Conservation (phyloP, 306 rosid species). For the Cucurbita argyrosperma region DNA sequence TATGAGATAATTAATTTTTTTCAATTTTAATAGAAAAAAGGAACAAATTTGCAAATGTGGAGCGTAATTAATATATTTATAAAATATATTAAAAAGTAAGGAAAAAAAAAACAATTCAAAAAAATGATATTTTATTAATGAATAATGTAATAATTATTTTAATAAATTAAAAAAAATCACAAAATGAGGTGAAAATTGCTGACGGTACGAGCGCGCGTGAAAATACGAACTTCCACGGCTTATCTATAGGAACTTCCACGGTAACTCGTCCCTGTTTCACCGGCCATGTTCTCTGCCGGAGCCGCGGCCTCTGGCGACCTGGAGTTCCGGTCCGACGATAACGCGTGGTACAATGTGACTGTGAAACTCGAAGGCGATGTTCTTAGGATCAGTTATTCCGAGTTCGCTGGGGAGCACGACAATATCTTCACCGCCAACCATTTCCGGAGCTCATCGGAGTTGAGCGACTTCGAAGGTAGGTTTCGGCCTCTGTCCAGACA, state of each 20-base stretch:
- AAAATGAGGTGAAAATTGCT: too few species aligned
- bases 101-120: too few species aligned
- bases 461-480: conserved; percentile 14
- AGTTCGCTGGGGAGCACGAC: conserved; percentile 10
- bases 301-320: not conserved
- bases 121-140: too few species aligned
- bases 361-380: conserved; percentile 9
- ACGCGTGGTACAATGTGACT: conserved; percentile 27
- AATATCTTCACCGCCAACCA: not conserved
- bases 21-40: too few species aligned
- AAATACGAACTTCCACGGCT: too few species aligned
- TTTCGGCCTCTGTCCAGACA: conserved; percentile 25
- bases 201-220: too few species aligned
- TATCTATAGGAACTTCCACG: not conserved
- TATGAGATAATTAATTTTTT: too few species aligned
- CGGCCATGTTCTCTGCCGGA: not conserved
- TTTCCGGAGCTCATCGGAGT: conserved; percentile 9
- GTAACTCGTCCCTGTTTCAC: not conserved
- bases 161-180: too few species aligned
- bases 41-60: too few species aligned
- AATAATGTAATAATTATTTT: too few species aligned
- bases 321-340: conserved; percentile 23
- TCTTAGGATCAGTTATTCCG: conserved; percentile 16
- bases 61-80: too few species aligned
- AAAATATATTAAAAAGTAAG: too few species aligned